A percentile compares a stretch with the other conserved stretches of the same genome.
Evolutionary conservation across 2,329 filamentous ascomycete genomes (phyloP).

Genomic region (Fusarium sp.): DNA sequence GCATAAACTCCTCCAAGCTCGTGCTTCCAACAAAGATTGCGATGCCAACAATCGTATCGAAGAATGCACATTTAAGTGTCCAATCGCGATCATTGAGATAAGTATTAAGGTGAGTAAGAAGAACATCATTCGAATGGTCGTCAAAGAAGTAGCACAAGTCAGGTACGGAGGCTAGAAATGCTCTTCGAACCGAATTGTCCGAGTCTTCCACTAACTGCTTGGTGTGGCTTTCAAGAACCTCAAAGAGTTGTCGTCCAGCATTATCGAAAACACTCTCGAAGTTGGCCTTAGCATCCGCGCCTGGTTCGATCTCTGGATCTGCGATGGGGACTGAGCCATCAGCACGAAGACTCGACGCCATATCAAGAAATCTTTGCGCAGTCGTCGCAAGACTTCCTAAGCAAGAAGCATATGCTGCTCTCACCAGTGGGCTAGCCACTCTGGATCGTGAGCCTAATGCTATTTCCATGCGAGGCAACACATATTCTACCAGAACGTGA

Average conservation of each 20-base stretch:
- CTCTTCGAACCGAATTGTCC: conserved; percentile 86
- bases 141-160: conserved; percentile 96
- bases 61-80: conserved; percentile 96
- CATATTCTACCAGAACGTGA: conserved; percentile 75
- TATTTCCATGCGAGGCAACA: conserved; percentile 71
- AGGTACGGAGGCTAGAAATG: conserved; percentile 91
- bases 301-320: conserved; percentile 83
- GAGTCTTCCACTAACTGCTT: conserved; percentile 89
- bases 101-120: conserved; percentile 94
- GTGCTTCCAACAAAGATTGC: conserved; percentile 89
- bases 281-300: conserved; percentile 72
- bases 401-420: conserved; percentile 93
- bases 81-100: conserved; percentile 97
- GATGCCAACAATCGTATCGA: conserved; percentile 93
- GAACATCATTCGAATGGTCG: conserved; percentile 92
- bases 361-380: conserved; percentile 85
- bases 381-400: conserved; percentile 89
- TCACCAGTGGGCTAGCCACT: conserved; percentile 73
- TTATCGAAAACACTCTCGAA: conserved; percentile 89
- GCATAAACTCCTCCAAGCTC: conserved; percentile 92
- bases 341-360: conserved; percentile 87
- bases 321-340: conserved; percentile 83
- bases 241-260: conserved; percentile 83
- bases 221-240: conserved; percentile 87
- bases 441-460: conserved; percentile 59